phyloP scores from a whole-genome alignment of 2,329 filamentous ascomycete species.

The Tolypocladium nubicola region DNA sequence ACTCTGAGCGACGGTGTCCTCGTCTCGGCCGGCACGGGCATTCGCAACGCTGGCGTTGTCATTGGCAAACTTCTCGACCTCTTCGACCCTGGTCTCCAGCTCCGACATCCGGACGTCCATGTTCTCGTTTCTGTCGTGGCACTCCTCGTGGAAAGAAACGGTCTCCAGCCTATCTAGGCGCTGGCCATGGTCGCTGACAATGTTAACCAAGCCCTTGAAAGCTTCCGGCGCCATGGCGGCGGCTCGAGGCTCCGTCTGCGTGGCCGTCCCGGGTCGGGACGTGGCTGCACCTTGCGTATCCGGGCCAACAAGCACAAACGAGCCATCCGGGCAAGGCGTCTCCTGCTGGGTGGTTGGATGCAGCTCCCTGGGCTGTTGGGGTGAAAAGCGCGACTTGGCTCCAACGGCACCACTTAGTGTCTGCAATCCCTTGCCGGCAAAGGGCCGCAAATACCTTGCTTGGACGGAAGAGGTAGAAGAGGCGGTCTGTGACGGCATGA shows the following conservation, averaged over 20 bases:
- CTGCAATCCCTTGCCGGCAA: slow-evolving; percentile 43
- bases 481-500: slow-evolving; percentile 40
- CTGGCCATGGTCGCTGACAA: slow-evolving; percentile 49
- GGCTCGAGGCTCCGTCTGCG: slow-evolving; percentile 17
- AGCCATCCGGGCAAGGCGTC: slow-evolving; percentile 7
- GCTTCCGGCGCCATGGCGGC: slow-evolving; percentile 19
- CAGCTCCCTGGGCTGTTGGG: slow-evolving; percentile 16
- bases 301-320: slow-evolving; percentile 13
- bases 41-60: slow-evolving; percentile 33
- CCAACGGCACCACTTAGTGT: slow-evolving; percentile 32
- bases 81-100: slow-evolving; percentile 52
- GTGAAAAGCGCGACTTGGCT: slow-evolving; percentile 19
- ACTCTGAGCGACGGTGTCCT: slow-evolving; percentile 34
- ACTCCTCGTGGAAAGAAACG: slow-evolving; percentile 61
- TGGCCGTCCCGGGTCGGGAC: slow-evolving; percentile 9
- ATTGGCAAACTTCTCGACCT: slow-evolving; percentile 43
- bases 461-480: slow-evolving; percentile 42
- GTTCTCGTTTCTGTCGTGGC: slow-evolving; percentile 56
- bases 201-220: slow-evolving; percentile 36
- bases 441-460: slow-evolving; percentile 41
- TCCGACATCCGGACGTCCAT: slow-evolving; percentile 59
- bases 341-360: slow-evolving; percentile 5
- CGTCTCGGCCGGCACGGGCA: slow-evolving; percentile 22
- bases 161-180: slow-evolving; percentile 62
- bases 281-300: slow-evolving; percentile 5